Evolutionary conservation across 345 rosid species (phyloP), one percentile per base, ranked within the genome.

Genomic region (Melastoma malabathricum): DNA sequence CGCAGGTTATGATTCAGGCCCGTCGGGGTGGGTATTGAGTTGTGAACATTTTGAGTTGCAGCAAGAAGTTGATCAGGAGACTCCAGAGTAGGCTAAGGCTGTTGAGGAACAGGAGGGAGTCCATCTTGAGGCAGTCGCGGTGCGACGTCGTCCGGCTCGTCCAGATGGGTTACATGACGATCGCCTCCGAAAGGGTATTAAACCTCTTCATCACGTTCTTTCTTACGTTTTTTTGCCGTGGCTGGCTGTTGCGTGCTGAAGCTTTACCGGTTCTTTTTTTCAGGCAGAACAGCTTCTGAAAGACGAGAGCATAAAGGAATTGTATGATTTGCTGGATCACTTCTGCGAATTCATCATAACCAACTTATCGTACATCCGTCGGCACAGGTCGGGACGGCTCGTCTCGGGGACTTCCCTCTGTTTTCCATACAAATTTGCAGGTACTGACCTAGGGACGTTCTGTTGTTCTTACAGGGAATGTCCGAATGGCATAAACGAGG

Each of bases 401-500:
- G 10, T 1, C 38, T 31, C 38, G 38, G 38, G 12, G 14, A 15
- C 5, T n/a, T 25, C 47, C 47, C 31, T 29, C 56, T 31, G 34
- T 52, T 22, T 16, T 15, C 23, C n/a, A 6, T 38, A 15, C 22
- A 6, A n/a, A n/a, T 16, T 9, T 16, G 23, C 55, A 18, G 7
- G 2, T 34, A 6, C 41, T 34, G 10, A 34, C 41, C 6, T 34
- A 6, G 41, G 41, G 41, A 6, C 12, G 41, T 12, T 34, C 41
- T 34, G 41, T 8, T 34, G 41, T 34, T 34, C 41, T 18, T 59
- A 59, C 72, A 86, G 95, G 75, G 86, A 74, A 48, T 68, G 77
- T 60, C 80, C 81, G 10, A 73, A 82, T 60, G 84, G 82, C 20
- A 68, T 84, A 57, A 82, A 77, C 3, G 95, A 87, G 74, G 95